A percentile compares a stretch with the other conserved stretches of the same genome.
phyloP scores from a whole-genome alignment of 2,329 filamentous ascomycete species.

The Trichoderma endophyticum region DNA sequence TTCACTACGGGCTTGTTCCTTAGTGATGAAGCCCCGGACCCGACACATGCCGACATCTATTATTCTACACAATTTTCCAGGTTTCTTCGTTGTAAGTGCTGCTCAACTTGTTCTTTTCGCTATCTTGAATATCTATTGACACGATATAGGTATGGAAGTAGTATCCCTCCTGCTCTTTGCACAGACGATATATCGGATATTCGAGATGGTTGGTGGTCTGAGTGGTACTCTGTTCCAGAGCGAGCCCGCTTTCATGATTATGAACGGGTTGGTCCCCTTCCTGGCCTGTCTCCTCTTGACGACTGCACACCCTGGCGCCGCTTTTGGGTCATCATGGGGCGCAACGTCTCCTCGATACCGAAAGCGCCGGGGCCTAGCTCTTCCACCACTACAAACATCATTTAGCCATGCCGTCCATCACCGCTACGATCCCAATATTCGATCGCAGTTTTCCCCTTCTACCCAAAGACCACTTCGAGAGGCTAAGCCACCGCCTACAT shows the following conservation, averaged over 20 bases:
- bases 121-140: neutral
- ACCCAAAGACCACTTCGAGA: constrained; percentile 22
- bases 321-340: constrained; percentile 41
- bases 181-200: constrained; percentile 41
- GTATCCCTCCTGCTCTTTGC: constrained; percentile 37
- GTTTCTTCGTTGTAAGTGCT: constrained; percentile 43
- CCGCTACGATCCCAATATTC: constrained; percentile 35
- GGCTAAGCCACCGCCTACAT: constrained; percentile 25
- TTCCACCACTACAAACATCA: constrained; percentile 21
- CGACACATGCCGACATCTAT: constrained; percentile 40
- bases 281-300: constrained; percentile 36
- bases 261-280: constrained; percentile 42
- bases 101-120: neutral
- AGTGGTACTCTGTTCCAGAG: constrained; percentile 37
- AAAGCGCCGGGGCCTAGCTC: constrained; percentile 23
- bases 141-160: constrained; percentile 36
- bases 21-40: constrained; percentile 38
- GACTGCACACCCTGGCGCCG: constrained; percentile 37
- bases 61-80: constrained; percentile 41
- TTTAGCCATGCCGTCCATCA: constrained; percentile 29
- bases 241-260: constrained; percentile 37
- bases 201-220: constrained; percentile 39
- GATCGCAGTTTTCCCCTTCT: constrained; percentile 31
- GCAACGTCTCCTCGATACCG: constrained; percentile 34
- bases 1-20: constrained; percentile 40